phyloP scores from a whole-genome alignment of 164 flowering plant genomes.

The Berberis vulgaris region DNA sequence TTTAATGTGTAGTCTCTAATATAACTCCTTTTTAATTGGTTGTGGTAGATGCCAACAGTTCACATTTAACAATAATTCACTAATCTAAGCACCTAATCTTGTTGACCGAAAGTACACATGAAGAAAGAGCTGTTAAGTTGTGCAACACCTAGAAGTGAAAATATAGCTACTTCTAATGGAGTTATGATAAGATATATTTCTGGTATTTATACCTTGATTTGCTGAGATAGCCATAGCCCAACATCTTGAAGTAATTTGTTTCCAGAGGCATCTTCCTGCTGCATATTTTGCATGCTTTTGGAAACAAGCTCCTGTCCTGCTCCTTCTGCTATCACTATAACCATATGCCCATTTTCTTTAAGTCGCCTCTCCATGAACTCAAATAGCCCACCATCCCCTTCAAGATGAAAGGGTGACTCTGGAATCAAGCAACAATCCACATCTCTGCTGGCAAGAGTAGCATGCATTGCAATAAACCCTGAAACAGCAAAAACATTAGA shows the following conservation, averaged over 20 bases:
- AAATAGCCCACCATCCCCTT: constrained; percentile 62
- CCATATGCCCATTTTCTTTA: constrained; percentile 71
- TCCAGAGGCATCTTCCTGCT: constrained; percentile 62
- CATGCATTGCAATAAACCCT: constrained; percentile 37
- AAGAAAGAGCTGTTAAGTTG: background rate
- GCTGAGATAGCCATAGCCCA: constrained; percentile 70
- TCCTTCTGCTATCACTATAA: constrained; percentile 45
- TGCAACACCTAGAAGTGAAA: background rate
- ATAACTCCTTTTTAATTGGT: background rate
- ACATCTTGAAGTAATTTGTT: constrained; percentile 67
- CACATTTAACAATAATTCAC: background rate
- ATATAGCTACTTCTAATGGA: background rate
- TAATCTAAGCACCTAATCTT: background rate
- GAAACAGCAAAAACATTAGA: constrained; percentile 9
- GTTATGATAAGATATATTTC: background rate
- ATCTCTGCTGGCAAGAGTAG: constrained; percentile 55
- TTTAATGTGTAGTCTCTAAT: no score
- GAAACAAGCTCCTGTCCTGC: constrained; percentile 31
- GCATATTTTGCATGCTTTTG: constrained; percentile 17
- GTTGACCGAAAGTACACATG: background rate
- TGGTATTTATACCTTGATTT: constrained; percentile 44
- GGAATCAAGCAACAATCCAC: constrained; percentile 73
- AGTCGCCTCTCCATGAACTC: constrained; percentile 50
- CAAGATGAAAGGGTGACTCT: constrained; percentile 64
- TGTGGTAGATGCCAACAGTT: no score